Conservation (phyloP, 306 rosid genomes). For the Crotalaria pallida region DNA sequence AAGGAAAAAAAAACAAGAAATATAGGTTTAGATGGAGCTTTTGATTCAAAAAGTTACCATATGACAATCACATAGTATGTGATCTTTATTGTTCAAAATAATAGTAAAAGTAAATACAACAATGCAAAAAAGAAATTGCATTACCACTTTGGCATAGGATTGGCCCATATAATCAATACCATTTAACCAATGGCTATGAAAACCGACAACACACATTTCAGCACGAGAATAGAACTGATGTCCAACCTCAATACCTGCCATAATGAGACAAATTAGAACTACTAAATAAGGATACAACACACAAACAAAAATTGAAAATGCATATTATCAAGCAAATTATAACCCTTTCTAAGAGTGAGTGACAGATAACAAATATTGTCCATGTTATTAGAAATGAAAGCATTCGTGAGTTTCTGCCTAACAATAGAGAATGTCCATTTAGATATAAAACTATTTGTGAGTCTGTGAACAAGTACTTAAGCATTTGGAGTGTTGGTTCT, state of each 20-base stretch:
- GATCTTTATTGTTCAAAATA: not conserved
- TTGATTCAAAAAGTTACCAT: not conserved
- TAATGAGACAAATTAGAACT: conserved; percentile 16
- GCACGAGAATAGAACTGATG: conserved; percentile 94
- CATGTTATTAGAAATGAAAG: not conserved
- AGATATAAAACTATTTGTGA: no score
- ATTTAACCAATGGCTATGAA: conserved; percentile 92
- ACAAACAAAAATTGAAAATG: not conserved
- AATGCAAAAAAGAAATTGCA: not conserved
- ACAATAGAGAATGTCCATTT: not conserved
- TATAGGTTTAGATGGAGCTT: not conserved
- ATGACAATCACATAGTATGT: not conserved
- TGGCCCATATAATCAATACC: conserved; percentile 89
- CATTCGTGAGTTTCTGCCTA: no score
- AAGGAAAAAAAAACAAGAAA: not conserved
- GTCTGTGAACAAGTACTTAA: no score
- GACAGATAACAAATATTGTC: not conserved
- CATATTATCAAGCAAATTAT: not conserved
- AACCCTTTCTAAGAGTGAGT: not conserved
- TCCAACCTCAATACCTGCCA: conserved; percentile 81
- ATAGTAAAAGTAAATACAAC: not conserved
- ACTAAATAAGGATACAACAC: not conserved
- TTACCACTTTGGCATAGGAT: conserved; percentile 64
- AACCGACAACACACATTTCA: conserved; percentile 95
- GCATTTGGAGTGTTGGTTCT: no score